A percentile compares a stretch with the other conserved stretches of the same genome.
These are phyloP conservation scores for Colletotrichum sp. DNA, from an alignment of 2,329 filamentous ascomycete species.

Conservation along the genomic window DNA sequence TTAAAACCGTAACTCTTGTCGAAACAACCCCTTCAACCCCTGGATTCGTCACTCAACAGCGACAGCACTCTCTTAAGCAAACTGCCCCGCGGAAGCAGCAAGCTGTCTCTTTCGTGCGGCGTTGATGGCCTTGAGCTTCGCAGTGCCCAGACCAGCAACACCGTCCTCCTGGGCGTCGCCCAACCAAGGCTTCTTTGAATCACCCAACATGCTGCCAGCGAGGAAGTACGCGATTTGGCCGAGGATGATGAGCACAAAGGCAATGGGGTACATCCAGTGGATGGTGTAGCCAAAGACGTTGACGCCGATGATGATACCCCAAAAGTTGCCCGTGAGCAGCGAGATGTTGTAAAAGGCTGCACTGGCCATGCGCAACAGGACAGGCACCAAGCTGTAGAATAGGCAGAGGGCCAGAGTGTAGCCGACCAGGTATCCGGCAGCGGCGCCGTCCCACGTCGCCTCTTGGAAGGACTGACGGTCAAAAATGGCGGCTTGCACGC, in stretches of 20 bases:
- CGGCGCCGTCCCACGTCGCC: constrained; percentile 68
- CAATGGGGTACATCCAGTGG: constrained; percentile 93
- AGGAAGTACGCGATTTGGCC: constrained; percentile 90
- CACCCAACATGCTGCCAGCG: constrained; percentile 80
- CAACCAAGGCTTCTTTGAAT: constrained; percentile 94
- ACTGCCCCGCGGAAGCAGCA: neutral
- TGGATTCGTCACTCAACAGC: neutral
- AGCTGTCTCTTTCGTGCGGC: constrained; percentile 49
- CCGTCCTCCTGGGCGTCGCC: constrained; percentile 85
- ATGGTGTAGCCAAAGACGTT: constrained; percentile 81
- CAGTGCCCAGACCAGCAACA: constrained; percentile 81
- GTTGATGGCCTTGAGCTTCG: constrained; percentile 76
- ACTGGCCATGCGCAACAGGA: constrained; percentile 87
- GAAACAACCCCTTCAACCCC: neutral
- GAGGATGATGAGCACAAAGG: constrained; percentile 89
- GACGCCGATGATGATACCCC: constrained; percentile 92
- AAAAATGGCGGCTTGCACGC: constrained; percentile 88
- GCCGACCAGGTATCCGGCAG: constrained; percentile 85
- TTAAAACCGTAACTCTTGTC: neutral
- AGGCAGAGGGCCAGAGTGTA: constrained; percentile 83
- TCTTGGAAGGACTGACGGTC: constrained; percentile 75
- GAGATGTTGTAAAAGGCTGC: constrained; percentile 98
- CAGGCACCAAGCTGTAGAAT: constrained; percentile 87
- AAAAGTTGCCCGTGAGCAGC: constrained; percentile 93
- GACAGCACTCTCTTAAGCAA: neutral